A percentile compares a stretch with the other conserved stretches of the same genome.
Evolutionary conservation across 1,284 basidiomycete genomes (phyloP).

Genomic region (Chondrostereum purpureum): DNA sequence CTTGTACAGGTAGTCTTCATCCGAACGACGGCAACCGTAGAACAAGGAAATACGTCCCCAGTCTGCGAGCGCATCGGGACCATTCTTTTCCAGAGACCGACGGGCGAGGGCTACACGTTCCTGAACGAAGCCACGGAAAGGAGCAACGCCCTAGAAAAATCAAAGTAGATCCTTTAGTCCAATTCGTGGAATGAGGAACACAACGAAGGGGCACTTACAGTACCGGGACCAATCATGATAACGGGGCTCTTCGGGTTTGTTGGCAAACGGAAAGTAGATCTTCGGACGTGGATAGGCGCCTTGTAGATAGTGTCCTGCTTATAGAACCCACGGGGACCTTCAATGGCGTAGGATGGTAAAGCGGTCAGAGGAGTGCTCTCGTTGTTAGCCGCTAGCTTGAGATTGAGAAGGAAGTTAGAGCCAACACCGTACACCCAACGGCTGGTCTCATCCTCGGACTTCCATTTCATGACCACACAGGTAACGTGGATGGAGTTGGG

Average conservation of each 20-base stretch:
- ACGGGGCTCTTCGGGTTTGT: conserved; percentile 97
- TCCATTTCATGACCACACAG: conserved; percentile 88
- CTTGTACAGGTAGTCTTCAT: conserved; percentile 89
- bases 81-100: conserved; percentile 90
- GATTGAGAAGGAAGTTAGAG: conserved; percentile 88
- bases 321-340: conserved; percentile 86
- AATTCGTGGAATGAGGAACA: conserved; percentile 9
- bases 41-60: conserved; percentile 95
- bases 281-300: conserved; percentile 89
- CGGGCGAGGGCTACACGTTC: conserved; percentile 94
- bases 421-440: conserved; percentile 82
- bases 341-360: conserved; percentile 76
- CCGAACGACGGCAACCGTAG: conserved; percentile 88
- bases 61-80: conserved; percentile 83
- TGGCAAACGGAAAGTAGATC: conserved; percentile 94
- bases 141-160: conserved; percentile 78
- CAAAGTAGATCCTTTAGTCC: too few species aligned
- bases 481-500: conserved; percentile 91
- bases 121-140: conserved; percentile 98
- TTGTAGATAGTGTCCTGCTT: conserved; percentile 67
- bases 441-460: conserved; percentile 51
- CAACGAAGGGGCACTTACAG: conserved; percentile 49
- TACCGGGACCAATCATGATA: conserved; percentile 98
- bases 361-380: conserved; percentile 43
- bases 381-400: conserved; percentile 72